A percentile compares a stretch with the other conserved stretches of the same genome.
phyloP scores from a whole-genome alignment of 2,329 filamentous ascomycete species.

The Cadophora gregata region DNA sequence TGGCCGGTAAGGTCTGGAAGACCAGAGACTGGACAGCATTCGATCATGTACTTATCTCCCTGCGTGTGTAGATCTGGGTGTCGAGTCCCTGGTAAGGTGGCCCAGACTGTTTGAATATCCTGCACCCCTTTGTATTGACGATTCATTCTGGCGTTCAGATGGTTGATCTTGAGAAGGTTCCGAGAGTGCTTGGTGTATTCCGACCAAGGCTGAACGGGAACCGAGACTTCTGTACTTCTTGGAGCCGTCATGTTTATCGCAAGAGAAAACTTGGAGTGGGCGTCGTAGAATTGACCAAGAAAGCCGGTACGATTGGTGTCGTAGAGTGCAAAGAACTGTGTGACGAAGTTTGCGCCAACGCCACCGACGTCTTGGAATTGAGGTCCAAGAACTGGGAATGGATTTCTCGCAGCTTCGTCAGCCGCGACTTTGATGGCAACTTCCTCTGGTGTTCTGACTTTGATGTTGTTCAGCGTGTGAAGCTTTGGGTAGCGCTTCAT shows the following conservation, averaged over 20 bases:
- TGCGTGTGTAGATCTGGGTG: constrained; percentile 75
- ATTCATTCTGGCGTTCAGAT: constrained; percentile 64
- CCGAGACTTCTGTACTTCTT: constrained; percentile 50
- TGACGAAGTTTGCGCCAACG: constrained; percentile 77
- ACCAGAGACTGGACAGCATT: constrained; percentile 76
- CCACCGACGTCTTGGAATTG: constrained; percentile 76
- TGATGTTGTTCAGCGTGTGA: constrained; percentile 74
- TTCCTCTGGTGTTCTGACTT: constrained; percentile 76
- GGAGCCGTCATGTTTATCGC: constrained; percentile 70
- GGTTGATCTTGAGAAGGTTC: constrained; percentile 74
- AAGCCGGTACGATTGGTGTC: constrained; percentile 73
- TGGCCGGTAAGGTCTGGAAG: constrained; percentile 73
- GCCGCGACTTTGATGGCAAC: constrained; percentile 62
- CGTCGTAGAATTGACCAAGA: constrained; percentile 74
- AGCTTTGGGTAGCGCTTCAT: constrained; percentile 84
- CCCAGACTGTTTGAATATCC: constrained; percentile 72
- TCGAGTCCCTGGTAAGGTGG: constrained; percentile 70
- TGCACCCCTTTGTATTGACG: constrained; percentile 70
- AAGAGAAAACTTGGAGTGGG: constrained; percentile 75
- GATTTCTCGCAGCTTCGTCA: constrained; percentile 56
- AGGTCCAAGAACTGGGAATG: constrained; percentile 65
- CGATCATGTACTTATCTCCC: constrained; percentile 78
- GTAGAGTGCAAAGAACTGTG: constrained; percentile 75
- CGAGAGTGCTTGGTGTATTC: constrained; percentile 79
- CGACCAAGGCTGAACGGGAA: constrained; percentile 66